Evolutionary conservation across 192 early-diverging fungal genomes (phyloP), one percentile per base, ranked within the genome.

Genomic region (Coemansia sp.): DNA sequence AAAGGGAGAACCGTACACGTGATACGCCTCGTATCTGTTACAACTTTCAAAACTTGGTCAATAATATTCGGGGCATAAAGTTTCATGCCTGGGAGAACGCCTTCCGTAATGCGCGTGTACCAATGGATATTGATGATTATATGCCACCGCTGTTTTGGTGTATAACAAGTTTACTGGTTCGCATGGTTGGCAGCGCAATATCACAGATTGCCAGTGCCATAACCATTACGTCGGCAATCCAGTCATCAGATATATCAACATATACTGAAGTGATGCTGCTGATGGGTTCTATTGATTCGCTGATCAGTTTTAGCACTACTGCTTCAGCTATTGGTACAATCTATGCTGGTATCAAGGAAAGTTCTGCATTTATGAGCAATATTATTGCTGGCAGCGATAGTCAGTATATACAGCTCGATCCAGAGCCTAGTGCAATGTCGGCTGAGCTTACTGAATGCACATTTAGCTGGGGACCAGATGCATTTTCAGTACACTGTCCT

Each of bases 1-100:
- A 52, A 48, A 61, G 53, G 45, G 27, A 35, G 50, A 27, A n/a
- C 9, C 9, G 27, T 7, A 47, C 53, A 56, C 10, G 23, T 10
- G 22, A 19, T 35, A 52, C 17, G 23, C 67, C 67, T 1, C 21
- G 38, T 4, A 60, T 66, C 17, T 60, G 45, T 12, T n/a, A 60
- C 1, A n/a, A 56, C 14, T 63, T 64, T 35, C 45, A 38, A 9
- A 8, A 10, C 2, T 22, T 72, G 37, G 27, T 88, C 8, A 66
- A 74, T 12, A 73, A 85, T 5, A 85, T 88, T 22, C 82, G 83
- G 19, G 76, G 84, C n/a, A 85, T 91, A 66, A 91, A 89, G 66
- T 85, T 85, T 51, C 88, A 87, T 53, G 85, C 84, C 12, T 89
- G 85, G 85, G 83, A 84, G 52, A 51, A 75, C 1, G 78, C 61